Percentiles rank a stretch among this genome's conserved stretches.
Conservation (phyloP, 78 protist genomes). For the Creolimax fragrantissima region DNA sequence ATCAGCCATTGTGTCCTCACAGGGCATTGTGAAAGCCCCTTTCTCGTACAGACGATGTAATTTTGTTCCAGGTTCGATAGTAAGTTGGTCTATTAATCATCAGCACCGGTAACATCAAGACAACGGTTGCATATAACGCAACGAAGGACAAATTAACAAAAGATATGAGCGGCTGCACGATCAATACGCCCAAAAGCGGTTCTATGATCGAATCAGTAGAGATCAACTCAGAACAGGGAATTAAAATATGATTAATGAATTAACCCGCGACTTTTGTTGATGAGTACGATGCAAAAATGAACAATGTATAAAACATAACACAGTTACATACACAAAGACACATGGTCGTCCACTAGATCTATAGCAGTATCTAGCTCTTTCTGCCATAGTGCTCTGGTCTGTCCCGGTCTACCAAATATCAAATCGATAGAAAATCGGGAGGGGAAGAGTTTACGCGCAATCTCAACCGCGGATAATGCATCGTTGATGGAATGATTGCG, state of each 20-base stretch:
- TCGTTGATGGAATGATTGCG: background rate
- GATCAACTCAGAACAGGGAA: no score
- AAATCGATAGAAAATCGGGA: background rate
- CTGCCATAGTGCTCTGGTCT: background rate
- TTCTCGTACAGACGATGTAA: background rate
- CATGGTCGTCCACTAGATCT: background rate
- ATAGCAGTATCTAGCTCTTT: background rate
- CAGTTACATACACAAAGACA: background rate
- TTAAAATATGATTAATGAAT: no score
- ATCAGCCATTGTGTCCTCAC: constrained; percentile 8
- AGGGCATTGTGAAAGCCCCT: background rate
- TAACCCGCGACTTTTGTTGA: no score
- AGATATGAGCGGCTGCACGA: no score
- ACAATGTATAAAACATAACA: background rate
- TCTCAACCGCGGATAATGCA: background rate
- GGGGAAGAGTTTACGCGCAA: background rate
- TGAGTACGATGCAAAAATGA: no score
- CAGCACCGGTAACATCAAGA: no score
- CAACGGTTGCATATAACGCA: no score
- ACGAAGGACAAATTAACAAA: no score
- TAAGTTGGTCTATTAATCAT: background rate
- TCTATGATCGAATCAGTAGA: no score
- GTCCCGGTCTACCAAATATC: background rate
- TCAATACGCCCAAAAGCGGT: no score
- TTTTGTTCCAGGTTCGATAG: background rate